Evolutionary conservation across 495 filamentous ascomycete species (phyloP).

Genomic region (Neurospora sublineolata): DNA sequence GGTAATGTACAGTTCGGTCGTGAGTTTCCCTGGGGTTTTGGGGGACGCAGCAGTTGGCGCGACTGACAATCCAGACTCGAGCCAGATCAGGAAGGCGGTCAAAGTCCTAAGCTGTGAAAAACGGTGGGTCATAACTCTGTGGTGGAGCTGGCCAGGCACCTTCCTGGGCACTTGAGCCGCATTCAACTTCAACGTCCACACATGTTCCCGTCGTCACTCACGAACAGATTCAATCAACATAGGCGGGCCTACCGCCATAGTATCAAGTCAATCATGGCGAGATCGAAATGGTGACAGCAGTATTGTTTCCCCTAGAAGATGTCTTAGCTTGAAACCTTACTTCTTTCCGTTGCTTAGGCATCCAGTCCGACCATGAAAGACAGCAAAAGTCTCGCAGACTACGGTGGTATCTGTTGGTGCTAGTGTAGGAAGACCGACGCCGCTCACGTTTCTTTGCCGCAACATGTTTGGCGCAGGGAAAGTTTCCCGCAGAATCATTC

Average conservation of each 20-base stretch:
- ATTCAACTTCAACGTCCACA: background rate
- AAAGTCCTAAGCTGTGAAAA: background rate
- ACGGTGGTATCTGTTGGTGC: background rate
- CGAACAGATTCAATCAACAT: background rate
- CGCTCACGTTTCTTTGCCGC: background rate
- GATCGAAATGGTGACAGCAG: background rate
- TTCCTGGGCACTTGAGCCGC: background rate
- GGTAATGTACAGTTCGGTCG: background rate
- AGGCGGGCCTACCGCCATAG: background rate
- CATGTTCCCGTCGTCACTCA: background rate
- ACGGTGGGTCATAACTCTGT: background rate
- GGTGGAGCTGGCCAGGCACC: background rate
- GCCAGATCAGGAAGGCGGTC: background rate
- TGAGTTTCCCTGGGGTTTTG: background rate
- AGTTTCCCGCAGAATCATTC: background rate
- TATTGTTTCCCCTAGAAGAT: background rate
- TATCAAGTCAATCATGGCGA: background rate
- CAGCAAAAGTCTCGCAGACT: background rate
- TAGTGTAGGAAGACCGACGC: background rate
- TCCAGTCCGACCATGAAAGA: background rate
- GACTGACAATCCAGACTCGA: background rate
- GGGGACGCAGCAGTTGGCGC: background rate
- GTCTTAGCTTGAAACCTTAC: background rate
- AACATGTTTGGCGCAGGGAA: background rate
- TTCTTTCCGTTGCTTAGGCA: background rate